A percentile compares a stretch with the other conserved stretches of the same genome.
These are phyloP conservation scores for Botrytis hyacinthi DNA, from an alignment of 2,329 filamentous ascomycete species.

Conservation along the genomic window DNA sequence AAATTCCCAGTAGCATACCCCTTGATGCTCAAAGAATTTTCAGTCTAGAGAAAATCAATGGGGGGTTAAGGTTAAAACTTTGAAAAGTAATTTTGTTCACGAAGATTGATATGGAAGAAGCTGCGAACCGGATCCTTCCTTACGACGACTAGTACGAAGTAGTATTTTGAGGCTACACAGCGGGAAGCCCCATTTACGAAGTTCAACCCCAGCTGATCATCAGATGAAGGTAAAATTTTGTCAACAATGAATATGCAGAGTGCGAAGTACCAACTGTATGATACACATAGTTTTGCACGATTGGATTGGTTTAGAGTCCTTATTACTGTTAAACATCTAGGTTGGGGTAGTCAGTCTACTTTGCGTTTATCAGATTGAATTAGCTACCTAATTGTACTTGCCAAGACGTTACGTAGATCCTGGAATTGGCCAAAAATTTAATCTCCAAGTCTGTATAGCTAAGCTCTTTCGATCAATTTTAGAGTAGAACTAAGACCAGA, in stretches of 20 bases:
- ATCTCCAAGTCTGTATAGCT: neutral
- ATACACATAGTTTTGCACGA: neutral
- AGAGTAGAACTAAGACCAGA: neutral
- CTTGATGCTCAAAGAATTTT: neutral
- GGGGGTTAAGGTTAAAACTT: neutral
- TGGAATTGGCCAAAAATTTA: neutral
- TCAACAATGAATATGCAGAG: neutral
- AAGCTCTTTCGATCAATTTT: neutral
- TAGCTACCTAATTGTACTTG: neutral
- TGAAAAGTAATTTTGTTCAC: neutral
- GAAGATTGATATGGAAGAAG: neutral
- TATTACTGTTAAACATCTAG: neutral
- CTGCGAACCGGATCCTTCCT: neutral
- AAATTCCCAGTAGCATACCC: neutral
- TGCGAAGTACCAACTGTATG: neutral
- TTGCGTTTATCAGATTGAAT: neutral
- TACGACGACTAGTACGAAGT: neutral
- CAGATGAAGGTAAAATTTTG: neutral
- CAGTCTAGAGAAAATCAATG: neutral
- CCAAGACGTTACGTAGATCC: neutral
- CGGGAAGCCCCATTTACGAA: neutral
- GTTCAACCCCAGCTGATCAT: neutral
- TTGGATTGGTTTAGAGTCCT: neutral
- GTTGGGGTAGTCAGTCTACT: no score
- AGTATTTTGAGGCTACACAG: neutral